Evolutionary conservation across 2,329 filamentous ascomycete genomes (phyloP).

Genomic region (Basipetospora sp.): DNA sequence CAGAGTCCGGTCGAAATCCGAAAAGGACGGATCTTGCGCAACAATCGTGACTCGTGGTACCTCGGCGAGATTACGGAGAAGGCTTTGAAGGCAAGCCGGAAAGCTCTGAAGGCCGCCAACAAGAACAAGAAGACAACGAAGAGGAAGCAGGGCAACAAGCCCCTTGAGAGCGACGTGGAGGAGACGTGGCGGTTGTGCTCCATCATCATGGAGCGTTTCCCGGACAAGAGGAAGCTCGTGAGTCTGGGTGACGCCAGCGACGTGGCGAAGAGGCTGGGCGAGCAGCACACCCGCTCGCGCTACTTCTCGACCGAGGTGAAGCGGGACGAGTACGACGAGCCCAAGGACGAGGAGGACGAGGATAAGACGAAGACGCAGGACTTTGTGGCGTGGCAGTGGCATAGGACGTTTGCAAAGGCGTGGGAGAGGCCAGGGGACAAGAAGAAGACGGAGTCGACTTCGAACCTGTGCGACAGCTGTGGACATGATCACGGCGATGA

Average conservation of each 20-base stretch:
- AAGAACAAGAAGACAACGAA: background rate
- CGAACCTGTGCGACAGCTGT: no score
- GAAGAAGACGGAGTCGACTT: conserved; percentile 9
- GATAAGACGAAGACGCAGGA: conserved; percentile 15
- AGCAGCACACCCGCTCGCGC: conserved; percentile 26
- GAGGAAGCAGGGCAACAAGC: background rate
- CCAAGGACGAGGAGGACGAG: conserved; percentile 13
- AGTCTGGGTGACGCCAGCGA: conserved; percentile 43
- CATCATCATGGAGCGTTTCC: conserved; percentile 12
- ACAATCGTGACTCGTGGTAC: no score
- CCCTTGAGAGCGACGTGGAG: background rate
- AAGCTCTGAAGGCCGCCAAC: no score
- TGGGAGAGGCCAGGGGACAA: conserved; percentile 11
- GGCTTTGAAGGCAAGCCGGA: no score
- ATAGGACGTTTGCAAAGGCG: no score
- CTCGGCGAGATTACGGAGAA: no score
- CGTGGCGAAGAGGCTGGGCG: conserved; percentile 40
- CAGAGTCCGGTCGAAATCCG: no score
- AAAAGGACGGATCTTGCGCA: no score
- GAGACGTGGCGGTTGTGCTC: conserved; percentile 5
- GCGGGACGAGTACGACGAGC: conserved; percentile 13
- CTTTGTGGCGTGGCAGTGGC: conserved; percentile 14
- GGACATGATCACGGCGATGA: no score
- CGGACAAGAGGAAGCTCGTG: conserved; percentile 32
- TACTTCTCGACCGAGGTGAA: conserved; percentile 22